Evolutionary conservation across 352 stramenopile genomes (phyloP), one percentile per base, ranked within the genome.

Genomic region (Elongisporangium prolatum): DNA sequence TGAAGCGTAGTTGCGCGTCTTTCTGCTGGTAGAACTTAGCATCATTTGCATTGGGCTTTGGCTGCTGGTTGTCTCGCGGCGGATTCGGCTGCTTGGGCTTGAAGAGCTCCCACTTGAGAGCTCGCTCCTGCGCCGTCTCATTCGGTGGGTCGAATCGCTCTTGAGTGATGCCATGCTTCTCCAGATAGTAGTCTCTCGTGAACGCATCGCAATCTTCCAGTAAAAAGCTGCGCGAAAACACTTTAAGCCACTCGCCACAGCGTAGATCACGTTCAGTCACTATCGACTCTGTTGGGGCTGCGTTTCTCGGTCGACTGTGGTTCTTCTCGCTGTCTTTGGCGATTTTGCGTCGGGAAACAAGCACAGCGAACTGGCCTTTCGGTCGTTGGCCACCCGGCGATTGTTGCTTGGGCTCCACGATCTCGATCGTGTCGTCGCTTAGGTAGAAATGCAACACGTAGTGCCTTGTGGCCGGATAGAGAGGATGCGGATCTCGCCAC

Each of bases 391-490:
- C 72, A 16, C 72, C 74, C 13, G 87, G 69, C 18, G 76, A 71
- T 10, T 67, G 52, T 48, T 80, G 40, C 21, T 85, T 66, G 7
- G 76, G 71, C 71, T 98, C 91, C 17, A 94, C 71, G 2, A 98
- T 70, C 68, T 97, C 91, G 7, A 98, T 61, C 16, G 88, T 97
- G 60, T 98, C 91, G 71, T 98, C 91, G 21, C 74, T 69, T 52
- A 98, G 59, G 65, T 96, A 98, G 68, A 96, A 98, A 66, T 97
- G 88, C 21, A 98, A 60, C 21, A 95, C 80, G 64, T 96, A 98
- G 40, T 77, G 70, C 17, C 85, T 74, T 61, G 79, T 96, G 52
- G 96, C 89, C 16, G 92, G 89, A 58, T 97, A 96, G 53, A 96
- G 68, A 20, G 85, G 84, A 50, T 97, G 85, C 22, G 74, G 72